Conservation (phyloP, 129 eudicot species). For the Daucus carota region DNA sequence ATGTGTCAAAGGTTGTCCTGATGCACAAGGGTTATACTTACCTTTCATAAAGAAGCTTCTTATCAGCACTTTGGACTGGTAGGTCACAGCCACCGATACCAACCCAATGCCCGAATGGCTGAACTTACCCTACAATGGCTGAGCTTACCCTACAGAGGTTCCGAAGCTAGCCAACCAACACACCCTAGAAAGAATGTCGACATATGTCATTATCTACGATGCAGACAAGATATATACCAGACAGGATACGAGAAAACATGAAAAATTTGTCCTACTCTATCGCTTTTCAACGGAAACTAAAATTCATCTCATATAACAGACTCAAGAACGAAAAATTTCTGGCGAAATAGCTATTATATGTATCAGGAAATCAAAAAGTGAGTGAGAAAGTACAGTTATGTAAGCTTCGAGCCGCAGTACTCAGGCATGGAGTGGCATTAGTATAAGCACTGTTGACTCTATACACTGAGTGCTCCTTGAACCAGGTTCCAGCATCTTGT, state of each 20-base stretch:
- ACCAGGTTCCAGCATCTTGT: not conserved
- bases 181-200: not conserved
- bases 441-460: not conserved
- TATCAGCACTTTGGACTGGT: not conserved
- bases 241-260: not conserved
- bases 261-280: not conserved
- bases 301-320: not conserved
- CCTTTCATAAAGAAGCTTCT: not conserved
- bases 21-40: not conserved
- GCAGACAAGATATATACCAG: not conserved
- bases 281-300: not conserved
- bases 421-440: not conserved
- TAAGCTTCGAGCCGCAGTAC: not conserved
- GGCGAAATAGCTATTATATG: not conserved
- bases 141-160: not conserved
- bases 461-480: not conserved
- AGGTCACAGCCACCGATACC: not conserved
- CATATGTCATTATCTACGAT: no score
- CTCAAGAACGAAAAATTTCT: not conserved
- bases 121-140: not conserved
- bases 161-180: conserved; percentile 2
- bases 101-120: not conserved
- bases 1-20: no score
- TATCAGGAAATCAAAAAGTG: not conserved
- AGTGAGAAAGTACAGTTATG: not conserved